Conservation (phyloP, 1,139 yeast genomes). For the Kodamaea derodonti region DNA sequence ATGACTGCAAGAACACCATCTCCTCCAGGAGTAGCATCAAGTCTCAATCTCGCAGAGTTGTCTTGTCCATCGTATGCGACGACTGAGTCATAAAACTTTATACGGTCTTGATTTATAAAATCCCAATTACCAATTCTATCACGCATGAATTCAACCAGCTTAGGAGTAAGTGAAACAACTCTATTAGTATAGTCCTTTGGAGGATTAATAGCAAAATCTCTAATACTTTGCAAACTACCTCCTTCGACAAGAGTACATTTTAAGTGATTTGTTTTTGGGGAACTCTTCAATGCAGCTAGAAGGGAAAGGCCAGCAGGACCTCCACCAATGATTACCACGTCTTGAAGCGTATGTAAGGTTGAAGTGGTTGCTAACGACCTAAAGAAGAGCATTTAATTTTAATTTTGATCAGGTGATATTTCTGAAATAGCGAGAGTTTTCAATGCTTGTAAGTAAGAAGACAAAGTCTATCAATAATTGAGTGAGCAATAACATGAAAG, state of each 20-base stretch:
- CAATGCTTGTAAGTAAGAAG: background rate
- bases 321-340: constrained; percentile 89
- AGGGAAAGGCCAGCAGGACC: constrained; percentile 96
- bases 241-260: constrained; percentile 75
- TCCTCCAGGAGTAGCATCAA: constrained; percentile 55
- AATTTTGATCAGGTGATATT: background rate
- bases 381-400: background rate
- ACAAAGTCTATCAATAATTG: background rate
- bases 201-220: constrained; percentile 49
- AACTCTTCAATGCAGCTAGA: constrained; percentile 70
- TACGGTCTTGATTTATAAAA: constrained; percentile 61
- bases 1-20: constrained; percentile 59
- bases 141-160: constrained; percentile 62
- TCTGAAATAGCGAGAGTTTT: no score
- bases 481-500: no score
- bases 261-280: constrained; percentile 57
- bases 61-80: constrained; percentile 81
- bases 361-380: constrained; percentile 3
- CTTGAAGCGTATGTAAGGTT: constrained; percentile 33
- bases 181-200: constrained; percentile 70
- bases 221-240: constrained; percentile 51
- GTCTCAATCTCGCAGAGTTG: constrained; percentile 62
- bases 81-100: constrained; percentile 76
- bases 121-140: constrained; percentile 72
- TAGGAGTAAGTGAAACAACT: constrained; percentile 83